Base-by-base conservation (phyloP, 1,284 basidiomycete species). In the Erythrobasidium hasegawianum region DNA sequence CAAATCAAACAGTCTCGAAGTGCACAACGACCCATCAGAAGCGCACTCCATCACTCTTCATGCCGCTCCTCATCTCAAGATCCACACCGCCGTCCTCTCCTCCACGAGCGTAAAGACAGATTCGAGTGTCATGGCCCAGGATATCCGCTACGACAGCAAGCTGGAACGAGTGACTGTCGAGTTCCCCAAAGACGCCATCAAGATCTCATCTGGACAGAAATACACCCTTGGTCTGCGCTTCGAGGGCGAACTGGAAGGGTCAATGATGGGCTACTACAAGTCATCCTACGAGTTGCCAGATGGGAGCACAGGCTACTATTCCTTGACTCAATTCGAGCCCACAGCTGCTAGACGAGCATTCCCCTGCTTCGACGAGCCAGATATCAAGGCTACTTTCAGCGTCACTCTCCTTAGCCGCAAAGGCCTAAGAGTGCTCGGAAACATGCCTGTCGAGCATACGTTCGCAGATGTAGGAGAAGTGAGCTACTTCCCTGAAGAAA, bases 321-420 rank as follows among this genome's bases (percentile, higher is more conserved):
- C 69, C 68, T 69, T 76, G 5, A 75, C 73, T 59, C 73, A 73
- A 68, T 79, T 81, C 61, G 79, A 97, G 86, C 87, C 94, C 18
- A 96, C 91, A 26, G 85, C 87, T 66, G 92, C 92, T 3, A 82
- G 93, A 41, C 57, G 76, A 22, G 79, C 77, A 20, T 78, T 77
- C 71, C 81, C 81, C 2, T 81, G 80, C 71, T 97, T 90, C 89
- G 95, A 97, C 76, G 93, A 97, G 77, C 95, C 95, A 24, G 82
- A 86, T 22, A 82, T 96, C 74, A 97, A 97, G 78, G 88, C 93
- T 5, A 92, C 87, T 1, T 96, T 89, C 77, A 81, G 65, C 33
- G 81, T 97, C 72, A 87, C 87, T 14, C 82, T 97, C 81, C 84
- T 98, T 71, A 91, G 91, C 38, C 86, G 87, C 69, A 76, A 76